Evolutionary conservation across 1,284 basidiomycete genomes (phyloP), one percentile per base, ranked within the genome.

Genomic region (Polyporus tsugae): DNA sequence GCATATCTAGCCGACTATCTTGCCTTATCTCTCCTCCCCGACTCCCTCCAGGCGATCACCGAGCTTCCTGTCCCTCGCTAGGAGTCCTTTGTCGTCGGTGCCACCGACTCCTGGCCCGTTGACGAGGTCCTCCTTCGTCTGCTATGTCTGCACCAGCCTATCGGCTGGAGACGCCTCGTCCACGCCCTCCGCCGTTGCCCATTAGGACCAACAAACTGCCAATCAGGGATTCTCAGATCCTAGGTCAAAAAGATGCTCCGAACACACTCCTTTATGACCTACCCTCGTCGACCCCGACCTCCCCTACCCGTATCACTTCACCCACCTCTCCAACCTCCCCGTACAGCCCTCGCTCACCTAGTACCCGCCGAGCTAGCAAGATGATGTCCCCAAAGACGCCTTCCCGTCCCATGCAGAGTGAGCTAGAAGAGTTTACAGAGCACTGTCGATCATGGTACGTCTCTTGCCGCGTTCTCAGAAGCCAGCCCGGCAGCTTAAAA

Each of bases 181-280:
- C 89, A 55, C 86, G 89, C 62, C 89, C 86, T 17, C 87, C 88
- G 4, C 91, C 90, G 6, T 82, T 89, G 19, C 89, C 91, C 41
- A 80, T 92, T 65, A 84, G 87, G 69, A 84, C 89, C 69, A 81
- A 81, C 65, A 82, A 84, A 57, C 80, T 85, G 49, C 81, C 77
- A 63, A 64, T 82, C 70, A 84, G 83, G 74, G 82, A 85, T 39
- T 81, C 84, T 25, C 84, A 85, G 13, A 80, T 79, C 75, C 79
- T 76, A 72, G 80, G 82, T 68, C 79, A 79, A 71, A 83, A 73
- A 69, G 77, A 72, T 70, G 70, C 72, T 57, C 70, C 84, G 65
- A 82, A 86, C 75, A 84, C 88, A 60, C 88, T 93, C 77, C 88
- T 93, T 80, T 92, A 93, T 79, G 90, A 92, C 81, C 85, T 93